phyloP scores from a whole-genome alignment of 345 rosid species.

The Pseudoturritis turrita region DNA sequence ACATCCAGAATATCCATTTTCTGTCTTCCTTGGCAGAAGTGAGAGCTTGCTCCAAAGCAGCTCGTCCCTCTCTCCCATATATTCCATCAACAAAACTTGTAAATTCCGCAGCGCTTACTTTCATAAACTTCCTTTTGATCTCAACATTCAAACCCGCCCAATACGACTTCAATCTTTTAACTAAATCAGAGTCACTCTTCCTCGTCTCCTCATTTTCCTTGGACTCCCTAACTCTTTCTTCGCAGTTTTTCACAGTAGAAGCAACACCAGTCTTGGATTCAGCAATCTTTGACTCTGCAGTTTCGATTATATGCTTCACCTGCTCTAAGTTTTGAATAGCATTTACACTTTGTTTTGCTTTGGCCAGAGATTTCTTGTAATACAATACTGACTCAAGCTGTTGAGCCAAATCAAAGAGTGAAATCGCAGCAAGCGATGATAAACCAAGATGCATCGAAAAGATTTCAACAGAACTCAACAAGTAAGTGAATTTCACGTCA shows the following conservation, averaged over 20 bases:
- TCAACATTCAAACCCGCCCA: not conserved
- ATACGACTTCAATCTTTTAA: not conserved
- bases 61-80: not conserved
- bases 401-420: not conserved
- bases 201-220: not conserved
- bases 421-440: not conserved
- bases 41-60: not conserved
- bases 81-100: not conserved
- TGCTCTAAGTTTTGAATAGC: not conserved
- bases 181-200: not conserved
- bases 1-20: slow-evolving; percentile 10
- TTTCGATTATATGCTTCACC: not conserved
- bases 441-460: not conserved
- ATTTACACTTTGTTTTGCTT: not conserved
- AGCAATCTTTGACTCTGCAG: not conserved
- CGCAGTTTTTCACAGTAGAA: not conserved
- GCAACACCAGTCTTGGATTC: not conserved
- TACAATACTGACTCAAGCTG: not conserved
- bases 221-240: not conserved
- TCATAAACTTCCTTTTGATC: not conserved
- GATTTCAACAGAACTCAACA: not conserved
- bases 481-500: not conserved
- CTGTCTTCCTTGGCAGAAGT: not conserved
- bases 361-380: not conserved
- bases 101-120: not conserved